These are phyloP conservation scores for Hericium erinaceus DNA, from an alignment of 768 basidiomycete genomes.

Conservation along the genomic window DNA sequence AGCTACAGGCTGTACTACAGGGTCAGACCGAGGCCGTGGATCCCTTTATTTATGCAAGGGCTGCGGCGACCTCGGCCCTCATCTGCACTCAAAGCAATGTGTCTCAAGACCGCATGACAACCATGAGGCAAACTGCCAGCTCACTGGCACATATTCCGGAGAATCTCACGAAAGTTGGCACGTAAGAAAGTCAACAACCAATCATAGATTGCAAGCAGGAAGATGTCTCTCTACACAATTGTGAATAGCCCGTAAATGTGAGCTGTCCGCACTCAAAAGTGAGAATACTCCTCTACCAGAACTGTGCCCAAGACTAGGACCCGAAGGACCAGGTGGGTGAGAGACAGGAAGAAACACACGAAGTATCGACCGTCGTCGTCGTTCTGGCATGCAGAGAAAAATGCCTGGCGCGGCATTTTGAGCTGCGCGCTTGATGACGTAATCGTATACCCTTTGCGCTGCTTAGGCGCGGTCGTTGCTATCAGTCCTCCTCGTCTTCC, in stretches of 20 bases:
- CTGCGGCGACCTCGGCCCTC: not conserved
- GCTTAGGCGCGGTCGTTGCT: not conserved
- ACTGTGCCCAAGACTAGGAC: conserved; percentile 29
- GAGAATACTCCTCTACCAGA: conserved; percentile 52
- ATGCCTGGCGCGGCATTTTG: not conserved
- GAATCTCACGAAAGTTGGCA: not conserved
- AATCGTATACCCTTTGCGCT: conserved; percentile 11
- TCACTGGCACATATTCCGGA: not conserved
- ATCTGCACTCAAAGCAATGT: no score
- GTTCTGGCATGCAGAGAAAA: conserved; percentile 36
- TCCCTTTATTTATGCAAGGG: not conserved
- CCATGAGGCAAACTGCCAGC: not conserved
- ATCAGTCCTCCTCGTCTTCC: conserved; percentile 12
- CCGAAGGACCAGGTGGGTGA: conserved; percentile 34
- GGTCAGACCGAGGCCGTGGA: not conserved
- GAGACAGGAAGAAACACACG: conserved; percentile 55
- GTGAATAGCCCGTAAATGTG: conserved; percentile 48
- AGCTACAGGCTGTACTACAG: no score
- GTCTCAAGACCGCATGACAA: not conserved
- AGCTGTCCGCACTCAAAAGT: conserved; percentile 13
- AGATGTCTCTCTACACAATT: conserved; percentile 73
- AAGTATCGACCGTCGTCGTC: conserved; percentile 69
- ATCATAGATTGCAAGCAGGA: not conserved
- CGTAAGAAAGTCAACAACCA: not conserved
- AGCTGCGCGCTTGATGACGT: conserved; percentile 30